Evolutionary conservation across 2,329 filamentous ascomycete genomes (phyloP).

Genomic region (Trichoderma oligosporum): DNA sequence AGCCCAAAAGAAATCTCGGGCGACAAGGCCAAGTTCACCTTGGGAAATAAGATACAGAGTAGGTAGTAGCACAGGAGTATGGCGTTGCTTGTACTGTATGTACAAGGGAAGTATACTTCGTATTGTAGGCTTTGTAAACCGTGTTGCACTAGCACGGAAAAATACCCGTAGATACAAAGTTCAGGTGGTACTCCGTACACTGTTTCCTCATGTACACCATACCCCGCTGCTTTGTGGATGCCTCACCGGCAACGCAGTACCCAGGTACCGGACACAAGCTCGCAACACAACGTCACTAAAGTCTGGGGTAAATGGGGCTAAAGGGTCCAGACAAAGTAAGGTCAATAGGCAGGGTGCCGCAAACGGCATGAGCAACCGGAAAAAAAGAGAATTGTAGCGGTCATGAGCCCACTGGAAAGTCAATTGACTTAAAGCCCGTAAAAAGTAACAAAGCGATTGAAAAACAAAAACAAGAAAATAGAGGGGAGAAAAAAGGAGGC

Average conservation of each 20-base stretch:
- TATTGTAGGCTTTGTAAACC: not conserved
- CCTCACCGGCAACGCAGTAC: conserved; percentile 20
- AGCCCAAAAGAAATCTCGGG: not conserved
- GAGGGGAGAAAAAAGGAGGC: not conserved
- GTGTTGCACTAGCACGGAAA: not conserved
- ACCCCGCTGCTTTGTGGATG: conserved; percentile 24
- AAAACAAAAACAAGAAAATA: not conserved
- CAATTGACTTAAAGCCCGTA: too few relatives aligned
- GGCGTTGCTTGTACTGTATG: too few relatives aligned
- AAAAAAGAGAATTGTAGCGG: not conserved
- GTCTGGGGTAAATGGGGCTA: conserved; percentile 18
- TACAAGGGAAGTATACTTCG: not conserved
- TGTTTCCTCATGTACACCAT: conserved; percentile 24
- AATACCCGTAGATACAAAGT: too few relatives aligned
- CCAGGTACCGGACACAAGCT: conserved; percentile 20
- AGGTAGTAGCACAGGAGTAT: too few relatives aligned
- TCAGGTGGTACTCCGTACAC: too few relatives aligned
- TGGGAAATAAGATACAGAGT: too few relatives aligned
- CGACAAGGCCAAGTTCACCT: not conserved
- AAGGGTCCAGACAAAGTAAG: conserved; percentile 11
- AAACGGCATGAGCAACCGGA: not conserved
- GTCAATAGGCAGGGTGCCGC: not conserved
- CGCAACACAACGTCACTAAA: conserved; percentile 18
- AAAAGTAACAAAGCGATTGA: too few relatives aligned
- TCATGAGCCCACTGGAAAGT: not conserved